These are phyloP conservation scores for Crithidia bombi DNA, from an alignment of 208 protist genomes.

Conservation along the genomic window DNA sequence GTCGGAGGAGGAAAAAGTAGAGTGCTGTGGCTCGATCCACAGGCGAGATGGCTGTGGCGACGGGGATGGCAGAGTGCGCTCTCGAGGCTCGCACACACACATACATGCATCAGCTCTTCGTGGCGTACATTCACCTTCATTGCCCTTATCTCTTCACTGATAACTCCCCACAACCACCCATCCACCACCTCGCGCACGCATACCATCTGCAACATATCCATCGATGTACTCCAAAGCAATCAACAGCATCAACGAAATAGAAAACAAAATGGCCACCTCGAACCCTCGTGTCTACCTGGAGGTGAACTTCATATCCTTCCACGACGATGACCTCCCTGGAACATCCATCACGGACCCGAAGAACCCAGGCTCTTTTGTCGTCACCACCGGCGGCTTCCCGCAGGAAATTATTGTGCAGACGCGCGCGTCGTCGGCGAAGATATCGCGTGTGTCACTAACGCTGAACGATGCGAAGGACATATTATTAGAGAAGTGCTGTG, in stretches of 20 bases:
- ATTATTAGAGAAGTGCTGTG: constrained; percentile 48
- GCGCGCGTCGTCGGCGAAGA: constrained; percentile 58
- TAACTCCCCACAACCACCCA: no score
- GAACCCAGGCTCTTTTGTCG: constrained; percentile 54
- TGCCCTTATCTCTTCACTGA: no score
- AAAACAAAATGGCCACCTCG: constrained; percentile 21
- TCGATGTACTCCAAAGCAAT: no score
- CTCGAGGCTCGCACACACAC: no score
- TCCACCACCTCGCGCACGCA: no score
- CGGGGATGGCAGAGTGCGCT: no score
- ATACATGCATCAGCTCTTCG: no score
- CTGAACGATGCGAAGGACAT: constrained; percentile 85
- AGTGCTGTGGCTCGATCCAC: no score
- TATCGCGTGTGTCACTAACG: constrained; percentile 49
- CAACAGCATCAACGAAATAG: background rate
- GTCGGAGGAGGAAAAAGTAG: no score
- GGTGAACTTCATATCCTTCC: constrained; percentile 75
- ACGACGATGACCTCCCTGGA: constrained; percentile 65
- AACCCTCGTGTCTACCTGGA: constrained; percentile 51
- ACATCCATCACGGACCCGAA: constrained; percentile 54
- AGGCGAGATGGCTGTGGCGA: no score
- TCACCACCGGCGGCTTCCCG: constrained; percentile 88
- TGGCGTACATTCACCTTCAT: no score
- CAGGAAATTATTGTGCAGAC: constrained; percentile 83
- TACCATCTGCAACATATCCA: no score